Evolutionary conservation across 1,139 yeast genomes (phyloP).

Genomic region (Scheffersomyces segobiensis): DNA sequence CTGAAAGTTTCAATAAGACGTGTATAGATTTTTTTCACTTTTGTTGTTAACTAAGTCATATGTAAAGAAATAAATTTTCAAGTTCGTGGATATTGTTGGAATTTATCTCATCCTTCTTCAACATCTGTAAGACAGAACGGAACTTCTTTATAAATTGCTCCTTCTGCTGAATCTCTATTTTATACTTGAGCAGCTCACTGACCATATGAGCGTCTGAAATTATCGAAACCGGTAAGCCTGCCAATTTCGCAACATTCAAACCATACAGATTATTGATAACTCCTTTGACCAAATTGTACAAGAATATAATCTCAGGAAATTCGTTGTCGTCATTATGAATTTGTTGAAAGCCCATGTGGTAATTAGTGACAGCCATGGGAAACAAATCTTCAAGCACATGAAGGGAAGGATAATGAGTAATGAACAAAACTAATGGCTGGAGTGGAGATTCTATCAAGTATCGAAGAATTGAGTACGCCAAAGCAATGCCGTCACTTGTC

Average conservation of each 20-base stretch:
- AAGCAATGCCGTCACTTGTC: constrained; percentile 84
- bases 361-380: constrained; percentile 49
- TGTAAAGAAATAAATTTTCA: neutral
- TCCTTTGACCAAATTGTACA: constrained; percentile 63
- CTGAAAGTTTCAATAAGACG: constrained; percentile 29
- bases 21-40: constrained; percentile 28
- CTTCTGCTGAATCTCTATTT: constrained; percentile 22
- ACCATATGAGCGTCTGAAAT: constrained; percentile 49
- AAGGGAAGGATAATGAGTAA: constrained; percentile 85
- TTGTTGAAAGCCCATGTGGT: constrained; percentile 75
- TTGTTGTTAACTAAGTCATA: neutral
- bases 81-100: neutral
- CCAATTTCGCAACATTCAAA: constrained; percentile 73
- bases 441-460: constrained; percentile 51
- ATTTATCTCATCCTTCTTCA: neutral
- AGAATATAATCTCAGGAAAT: constrained; percentile 51
- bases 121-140: constrained; percentile 1
- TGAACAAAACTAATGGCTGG: constrained; percentile 67
- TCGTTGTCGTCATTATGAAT: constrained; percentile 28
- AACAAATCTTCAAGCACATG: constrained; percentile 49
- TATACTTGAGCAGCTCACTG: constrained; percentile 42
- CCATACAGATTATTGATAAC: constrained; percentile 71
- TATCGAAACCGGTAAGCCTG: constrained; percentile 56
- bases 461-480: constrained; percentile 75
- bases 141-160: constrained; percentile 4